A percentile compares a stretch with the other conserved stretches of the same genome.
phyloP scores from a whole-genome alignment of 2,329 filamentous ascomycete species.

The Nemania bipapillata region DNA sequence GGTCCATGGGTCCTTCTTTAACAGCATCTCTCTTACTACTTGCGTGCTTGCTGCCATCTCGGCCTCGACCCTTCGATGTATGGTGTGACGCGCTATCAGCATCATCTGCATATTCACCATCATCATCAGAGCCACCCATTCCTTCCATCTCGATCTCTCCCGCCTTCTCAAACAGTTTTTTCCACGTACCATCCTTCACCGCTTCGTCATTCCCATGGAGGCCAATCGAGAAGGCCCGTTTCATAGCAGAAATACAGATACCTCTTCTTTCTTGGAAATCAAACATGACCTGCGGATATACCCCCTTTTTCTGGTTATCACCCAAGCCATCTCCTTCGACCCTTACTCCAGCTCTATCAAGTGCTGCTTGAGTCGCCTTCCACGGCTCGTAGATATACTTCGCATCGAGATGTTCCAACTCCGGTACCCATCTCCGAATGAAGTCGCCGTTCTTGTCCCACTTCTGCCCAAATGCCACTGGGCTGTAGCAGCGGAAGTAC shows the following conservation, averaged over 20 bases:
- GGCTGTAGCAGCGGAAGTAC: slow-evolving; percentile 76
- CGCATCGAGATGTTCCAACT: slow-evolving; percentile 68
- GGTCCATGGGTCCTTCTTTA: slow-evolving; percentile 51
- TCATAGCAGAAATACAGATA: slow-evolving; percentile 74
- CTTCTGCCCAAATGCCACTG: slow-evolving; percentile 77
- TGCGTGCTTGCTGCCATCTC: slow-evolving; percentile 38
- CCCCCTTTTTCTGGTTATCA: slow-evolving; percentile 55
- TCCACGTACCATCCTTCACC: slow-evolving; percentile 70
- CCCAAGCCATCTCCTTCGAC: slow-evolving; percentile 63
- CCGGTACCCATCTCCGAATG: slow-evolving; percentile 73
- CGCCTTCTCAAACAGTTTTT: slow-evolving; percentile 57
- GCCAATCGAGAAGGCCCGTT: slow-evolving; percentile 73
- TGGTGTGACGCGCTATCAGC: slow-evolving; percentile 35
- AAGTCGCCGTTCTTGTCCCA: slow-evolving; percentile 77
- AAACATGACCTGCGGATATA: slow-evolving; percentile 81
- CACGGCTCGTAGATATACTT: slow-evolving; percentile 85
- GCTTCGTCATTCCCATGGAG: slow-evolving; percentile 71
- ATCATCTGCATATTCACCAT: slow-evolving; percentile 33
- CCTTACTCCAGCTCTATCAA: slow-evolving; percentile 72
- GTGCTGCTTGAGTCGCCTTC: slow-evolving; percentile 75
- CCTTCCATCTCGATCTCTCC: slow-evolving; percentile 57
- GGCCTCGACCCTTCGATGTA: slow-evolving; percentile 4
- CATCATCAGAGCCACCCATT: slow-evolving; percentile 49
- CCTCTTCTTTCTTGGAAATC: slow-evolving; percentile 73
- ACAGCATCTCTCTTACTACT: slow-evolving; percentile 34